Conservation (phyloP, 1,284 basidiomycete species). For the Termitomyces sp. region DNA sequence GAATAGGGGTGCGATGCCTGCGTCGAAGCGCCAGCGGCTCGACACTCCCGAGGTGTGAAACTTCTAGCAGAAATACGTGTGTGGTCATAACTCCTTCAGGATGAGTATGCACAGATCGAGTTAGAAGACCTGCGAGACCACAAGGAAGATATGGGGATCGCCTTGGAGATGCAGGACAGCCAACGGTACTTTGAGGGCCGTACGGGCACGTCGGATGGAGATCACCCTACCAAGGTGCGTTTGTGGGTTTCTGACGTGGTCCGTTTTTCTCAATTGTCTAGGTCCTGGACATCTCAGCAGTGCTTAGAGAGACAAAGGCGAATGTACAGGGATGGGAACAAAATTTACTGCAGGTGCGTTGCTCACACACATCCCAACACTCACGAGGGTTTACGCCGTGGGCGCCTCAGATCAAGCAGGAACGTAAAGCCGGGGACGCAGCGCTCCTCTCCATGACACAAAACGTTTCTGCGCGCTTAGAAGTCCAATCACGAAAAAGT, state of each 20-base stretch:
- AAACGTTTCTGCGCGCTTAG: conserved; percentile 64
- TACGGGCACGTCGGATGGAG: conserved; percentile 28
- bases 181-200: conserved; percentile 69
- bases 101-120: conserved; percentile 71
- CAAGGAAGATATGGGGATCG: conserved; percentile 59
- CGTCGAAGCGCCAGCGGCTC: conserved; percentile 54
- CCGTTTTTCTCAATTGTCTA: conserved; percentile 16
- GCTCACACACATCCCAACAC: neutral
- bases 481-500: conserved; percentile 63
- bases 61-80: no score
- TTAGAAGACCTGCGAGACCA: conserved; percentile 81
- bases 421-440: conserved; percentile 59
- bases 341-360: conserved; percentile 50
- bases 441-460: conserved; percentile 73
- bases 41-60: conserved; percentile 30
- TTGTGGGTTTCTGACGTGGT: neutral
- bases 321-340: conserved; percentile 54
- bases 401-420: conserved; percentile 49
- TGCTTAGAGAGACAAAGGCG: conserved; percentile 40
- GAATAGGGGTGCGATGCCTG: conserved; percentile 50
- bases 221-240: conserved; percentile 30
- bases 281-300: conserved; percentile 37
- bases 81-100: no score
- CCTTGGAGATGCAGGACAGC: conserved; percentile 79
- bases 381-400: neutral